Percentiles rank a stretch among this genome's conserved stretches.
Evolutionary conservation across 2,329 filamentous ascomycete genomes (phyloP).

Genomic region (Emmonsiellopsis sp.): DNA sequence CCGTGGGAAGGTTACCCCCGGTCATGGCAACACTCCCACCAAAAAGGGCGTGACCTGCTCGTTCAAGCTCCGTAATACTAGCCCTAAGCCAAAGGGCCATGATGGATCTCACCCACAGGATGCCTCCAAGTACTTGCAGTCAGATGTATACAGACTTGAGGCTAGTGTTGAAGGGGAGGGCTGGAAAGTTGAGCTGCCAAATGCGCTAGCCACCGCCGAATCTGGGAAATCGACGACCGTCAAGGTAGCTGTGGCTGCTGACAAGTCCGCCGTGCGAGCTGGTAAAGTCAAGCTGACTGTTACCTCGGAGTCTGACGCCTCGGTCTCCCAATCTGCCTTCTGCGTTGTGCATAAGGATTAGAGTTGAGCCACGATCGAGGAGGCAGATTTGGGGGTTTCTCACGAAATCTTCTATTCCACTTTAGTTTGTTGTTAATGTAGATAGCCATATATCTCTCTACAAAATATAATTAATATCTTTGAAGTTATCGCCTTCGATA

Average conservation of each 20-base stretch:
- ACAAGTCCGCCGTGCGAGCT: neutral
- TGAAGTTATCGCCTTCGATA: too few species aligned
- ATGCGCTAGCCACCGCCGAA: constrained; percentile 9
- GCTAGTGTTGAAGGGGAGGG: constrained; percentile 10
- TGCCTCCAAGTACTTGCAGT: constrained; percentile 9
- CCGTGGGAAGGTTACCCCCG: neutral
- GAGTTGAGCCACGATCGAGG: neutral
- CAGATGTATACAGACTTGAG: constrained; percentile 13
- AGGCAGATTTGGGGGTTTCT: too few species aligned
- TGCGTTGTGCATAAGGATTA: constrained; percentile 8
- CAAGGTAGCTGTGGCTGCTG: constrained; percentile 11
- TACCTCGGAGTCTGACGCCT: constrained; percentile 12
- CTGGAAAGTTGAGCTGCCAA: constrained; percentile 13
- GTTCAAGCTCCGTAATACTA: constrained; percentile 11
- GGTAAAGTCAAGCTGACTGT: constrained; percentile 8
- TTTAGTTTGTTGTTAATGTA: too few species aligned
- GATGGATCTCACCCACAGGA: constrained; percentile 8
- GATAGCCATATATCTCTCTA: too few species aligned
- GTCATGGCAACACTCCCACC: constrained; percentile 4
- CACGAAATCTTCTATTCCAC: too few species aligned
- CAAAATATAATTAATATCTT: too few species aligned
- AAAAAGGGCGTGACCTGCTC: constrained; percentile 11
- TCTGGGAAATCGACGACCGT: constrained; percentile 9
- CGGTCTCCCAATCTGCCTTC: constrained; percentile 4
- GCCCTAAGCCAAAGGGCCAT: constrained; percentile 4